Base-by-base conservation (phyloP, 768 basidiomycete genomes). In the Cyclocybe cylindracea region DNA sequence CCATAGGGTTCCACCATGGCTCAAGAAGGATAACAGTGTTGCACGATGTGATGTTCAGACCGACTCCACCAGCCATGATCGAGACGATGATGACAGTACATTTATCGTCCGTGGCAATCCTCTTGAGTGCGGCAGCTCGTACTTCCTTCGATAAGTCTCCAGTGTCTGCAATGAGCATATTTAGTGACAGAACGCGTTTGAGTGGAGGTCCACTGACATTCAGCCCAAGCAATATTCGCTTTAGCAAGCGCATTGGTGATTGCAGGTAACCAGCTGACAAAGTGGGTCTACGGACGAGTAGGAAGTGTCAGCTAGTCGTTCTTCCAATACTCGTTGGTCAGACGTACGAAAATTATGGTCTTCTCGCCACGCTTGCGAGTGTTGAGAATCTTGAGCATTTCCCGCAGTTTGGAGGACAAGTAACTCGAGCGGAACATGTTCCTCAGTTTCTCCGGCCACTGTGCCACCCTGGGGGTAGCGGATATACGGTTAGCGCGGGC, bases 1-100 rank as follows among this genome's bases (percentile, higher is more conserved):
- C 47, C 36, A 43, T 62, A 7, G 63, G 63, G 33, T 64, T 64
- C 63, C 61, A 64, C 63, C 63, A 64, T 2, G 61, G 61, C 18
- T 62, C 63, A 35, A 62, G 33, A 19, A 64, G 45, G n/a, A 64
- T 64, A 19, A 62, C 54, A 42, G 50, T 58, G 48, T 62, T 61
- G 43, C 59, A 60, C 14, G 57, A 42, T 10, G 55, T 53, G 38
- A 64, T 64, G 35, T 61, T 55, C 3, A 64, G 51, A 13, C 63
- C 63, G 59, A 44, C 6, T 19, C 51, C 49, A 10, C 60, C 60
- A 10, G 60, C 56, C 16, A 42, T 48, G 31, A 58, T 58, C 10
- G 60, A 61, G 11, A 61, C 46, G 29, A 61, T 34, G 16, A 61
- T 55, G 6, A 58, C 60, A 3, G 39, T 38, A 43, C 54, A 61